Base-by-base conservation (phyloP, 345 rosid genomes). In the Moricandia moricandioides region DNA sequence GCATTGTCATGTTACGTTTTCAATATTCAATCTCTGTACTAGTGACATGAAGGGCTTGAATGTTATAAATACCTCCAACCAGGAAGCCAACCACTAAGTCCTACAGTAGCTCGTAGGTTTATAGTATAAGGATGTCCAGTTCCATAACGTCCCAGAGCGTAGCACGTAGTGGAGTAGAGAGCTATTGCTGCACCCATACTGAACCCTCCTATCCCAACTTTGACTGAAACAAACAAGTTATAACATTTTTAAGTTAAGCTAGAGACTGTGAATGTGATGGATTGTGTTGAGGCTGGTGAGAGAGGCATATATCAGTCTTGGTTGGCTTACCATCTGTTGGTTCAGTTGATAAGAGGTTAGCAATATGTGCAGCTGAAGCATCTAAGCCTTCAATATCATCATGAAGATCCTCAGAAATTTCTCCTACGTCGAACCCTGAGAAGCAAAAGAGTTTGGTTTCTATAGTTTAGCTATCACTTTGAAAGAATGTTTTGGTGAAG, bases 111-210 rank as follows among this genome's bases (percentile, higher is more conserved):
- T 63, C 85, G 81, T 16, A 85, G 75, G 79, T 82, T 85, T 30
- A 83, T 74, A 11, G 85, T 79, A 31, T 86, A 88, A 8, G 64
- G 74, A 62, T 82, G 84, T 55, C 89, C 86, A 0, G 73, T 83
- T 60, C 88, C 86, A 39, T 85, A 85, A 35, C 83, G 84, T 27
- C 93, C 88, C 68, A 85, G 81, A 69, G 78, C 65, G 8, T 56
- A 85, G 72, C 90, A 88, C 3, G 88, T 86, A 2, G 89, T 86
- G 56, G 93, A 88, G 81, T 86, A 82, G 30, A 88, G 89, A 49
- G 93, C 88, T 26, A 71, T 75, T 62, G 96, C 91, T 62, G 93
- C 90, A 75, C 93, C 93, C 91, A 90, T 88, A 64, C 96, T 88
- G 81, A 90, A 90, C 59, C 96, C 96, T 62, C 93, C 93, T 45